phyloP scores from a whole-genome alignment of 1,284 basidiomycete genomes.

The Melampsora abietis-canadensis region DNA sequence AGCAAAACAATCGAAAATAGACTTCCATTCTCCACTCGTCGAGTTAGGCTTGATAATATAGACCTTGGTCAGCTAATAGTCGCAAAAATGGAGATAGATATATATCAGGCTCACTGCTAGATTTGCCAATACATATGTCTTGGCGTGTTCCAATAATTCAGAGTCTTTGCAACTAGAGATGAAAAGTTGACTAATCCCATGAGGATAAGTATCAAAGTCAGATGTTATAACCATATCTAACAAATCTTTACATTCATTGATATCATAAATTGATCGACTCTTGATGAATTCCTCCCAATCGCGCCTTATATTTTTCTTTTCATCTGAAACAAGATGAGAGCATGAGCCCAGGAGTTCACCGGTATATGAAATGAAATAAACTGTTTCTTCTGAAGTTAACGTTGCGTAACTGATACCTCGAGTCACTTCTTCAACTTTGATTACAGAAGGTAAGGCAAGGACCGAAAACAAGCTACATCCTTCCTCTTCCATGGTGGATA shows the following conservation, averaged over 20 bases:
- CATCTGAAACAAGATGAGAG: background rate
- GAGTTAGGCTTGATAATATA: background rate
- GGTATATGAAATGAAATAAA: background rate
- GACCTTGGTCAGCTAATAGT: background rate
- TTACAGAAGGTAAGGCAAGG: background rate
- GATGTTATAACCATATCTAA: background rate
- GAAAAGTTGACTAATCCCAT: constrained; percentile 2
- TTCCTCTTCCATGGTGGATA: constrained; percentile 1
- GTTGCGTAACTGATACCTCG: background rate
- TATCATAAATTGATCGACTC: background rate
- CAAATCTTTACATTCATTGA: background rate
- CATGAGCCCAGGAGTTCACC: background rate
- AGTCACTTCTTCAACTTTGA: background rate
- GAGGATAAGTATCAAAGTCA: constrained; percentile 6
- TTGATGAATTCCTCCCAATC: background rate
- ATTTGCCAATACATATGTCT: constrained; percentile 8
- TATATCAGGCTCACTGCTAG: background rate
- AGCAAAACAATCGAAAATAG: background rate
- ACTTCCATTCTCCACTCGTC: background rate
- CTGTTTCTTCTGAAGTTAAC: background rate
- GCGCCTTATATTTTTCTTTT: background rate
- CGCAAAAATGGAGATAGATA: background rate
- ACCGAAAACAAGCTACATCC: background rate
- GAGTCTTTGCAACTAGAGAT: background rate
- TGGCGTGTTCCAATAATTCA: background rate